Base-by-base conservation (phyloP, 495 filamentous ascomycete genomes). In the Lasiosphaeris hirsuta region DNA sequence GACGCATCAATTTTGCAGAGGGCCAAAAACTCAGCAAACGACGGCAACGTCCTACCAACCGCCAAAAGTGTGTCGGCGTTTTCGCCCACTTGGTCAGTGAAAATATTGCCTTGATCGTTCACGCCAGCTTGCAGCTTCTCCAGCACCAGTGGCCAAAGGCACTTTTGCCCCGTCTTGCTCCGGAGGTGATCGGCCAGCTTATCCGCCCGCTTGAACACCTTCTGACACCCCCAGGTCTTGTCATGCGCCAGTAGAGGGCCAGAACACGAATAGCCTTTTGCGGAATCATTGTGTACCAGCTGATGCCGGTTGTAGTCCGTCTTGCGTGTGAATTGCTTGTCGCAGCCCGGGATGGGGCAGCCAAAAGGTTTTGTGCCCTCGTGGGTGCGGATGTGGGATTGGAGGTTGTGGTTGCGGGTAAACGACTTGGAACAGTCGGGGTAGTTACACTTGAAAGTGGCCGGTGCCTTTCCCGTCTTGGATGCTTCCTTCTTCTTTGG, bases 331-430 rank as follows among this genome's bases (percentile, higher is more conserved):
- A 80, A 65, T 10, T 38, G 15, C 47, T 59, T n/a, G 5, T 37
- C 47, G 38, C 63, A 65, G 23, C 23, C 23, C 5, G 23, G 5
- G 0, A 33, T 11, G 65, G 34, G 65, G 68, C 77, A 80, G 17
- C 68, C 66, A 59, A 73, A 77, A 4, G 74, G 71, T 17, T 72
- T 69, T 58, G 75, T 69, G 45, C 72, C 73, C n/a, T 63, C 71
- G 61, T 79, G 77, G 1, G 73, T 75, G 38, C 70, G 69, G 10
- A 78, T 55, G 59, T 79, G 76, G 3, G 68, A 72, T 34, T 71
- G 67, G 3, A 80, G 70, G 57, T 79, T 80, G 64, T 76, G 75
- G n/a, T 71, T 73, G 45, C 74, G 68, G 4, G 75, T 78, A 63
- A 78, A 80, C 10, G 69, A 67, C 59, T 79, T 80, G 38, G 69